Base-by-base conservation (phyloP, 1,139 yeast genomes). In the Candida pseudocylindracea region DNA sequence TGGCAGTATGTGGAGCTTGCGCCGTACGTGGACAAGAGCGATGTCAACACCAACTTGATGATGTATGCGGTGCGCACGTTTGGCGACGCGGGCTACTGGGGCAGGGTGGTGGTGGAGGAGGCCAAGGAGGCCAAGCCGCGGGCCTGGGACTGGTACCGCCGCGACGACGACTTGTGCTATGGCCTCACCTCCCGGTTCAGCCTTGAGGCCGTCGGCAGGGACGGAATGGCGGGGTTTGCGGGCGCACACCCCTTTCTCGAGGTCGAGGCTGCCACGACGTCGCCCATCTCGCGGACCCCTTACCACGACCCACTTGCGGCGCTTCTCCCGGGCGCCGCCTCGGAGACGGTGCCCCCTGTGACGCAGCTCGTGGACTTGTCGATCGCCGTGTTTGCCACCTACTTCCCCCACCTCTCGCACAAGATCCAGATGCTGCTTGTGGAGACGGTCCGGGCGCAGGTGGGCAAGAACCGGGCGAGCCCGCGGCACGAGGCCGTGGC, bases 381-480 rank as follows among this genome's bases (percentile, higher is more conserved):
- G 0, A 72, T 88, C 43, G 83, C 75, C 37, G 57, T 83, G 5
- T 79, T 83, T 44, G 72, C 78, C 9, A 45, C 64, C 8, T 61
- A 76, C 1, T 76, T 88, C 41, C 81, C 93, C 0, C 58, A 63
- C 37, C 63, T 88, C 42, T 68, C 85, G n/a, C 51, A 68, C 8
- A 79, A 81, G 39, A 76, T 88, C 35, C 95, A 88, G 45, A 73
- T 76, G 36, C 81, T 95, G 2, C 60, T 88, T 28, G 51, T 88
- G 32, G 96, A 85, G 41, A 25, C 10, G 9, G 20, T 15, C 6
- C 20, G 20, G 20, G 20, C 20, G 6, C 20, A 15, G 20, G 20
- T 15, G 20, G 10, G 3, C 26, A 25, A 25, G 10, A 41, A 57
- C 72, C 3, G 66, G 73, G 7, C 39, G 12, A 50, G 53, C 2